Evolutionary conservation across 2,329 filamentous ascomycete species (phyloP), one percentile per base, ranked within the genome.

Genomic region (Colletotrichum scovillei): DNA sequence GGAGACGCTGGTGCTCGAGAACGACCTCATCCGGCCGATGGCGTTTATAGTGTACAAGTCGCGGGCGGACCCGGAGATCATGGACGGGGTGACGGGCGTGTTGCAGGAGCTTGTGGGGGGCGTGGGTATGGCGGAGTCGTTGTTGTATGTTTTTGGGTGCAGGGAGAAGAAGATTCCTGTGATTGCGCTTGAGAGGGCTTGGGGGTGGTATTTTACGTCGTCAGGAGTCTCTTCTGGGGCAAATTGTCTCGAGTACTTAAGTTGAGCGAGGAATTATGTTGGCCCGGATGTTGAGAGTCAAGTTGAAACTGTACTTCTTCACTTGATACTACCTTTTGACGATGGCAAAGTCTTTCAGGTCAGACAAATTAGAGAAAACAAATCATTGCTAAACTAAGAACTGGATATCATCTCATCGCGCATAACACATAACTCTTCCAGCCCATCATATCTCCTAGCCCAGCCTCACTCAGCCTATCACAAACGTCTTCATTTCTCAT

Each of bases 321-420:
- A 16, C 16, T 42, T 42, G 38, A 42, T 42, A 42, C 38, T 9
- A 42, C 38, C 32, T 42, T 19, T 42, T 14, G 38, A 42, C 12
- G 38, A 42, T 19, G 38, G 38, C 38, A 19, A 5, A 42, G 12
- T 1, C 38, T 8, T 32, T 32, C 32, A 32, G 9, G 32, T 12
- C 12, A 32, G 32, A 32, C 9, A 32, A 0, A 32, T 3, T 32
- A 32, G 32, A 32, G 1, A 3, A 32, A 32, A 32, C 32, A 58
- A 58, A 26, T 69, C 65, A 58, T 69, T 63, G 52, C 58, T 57
- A 63, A 26, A 28, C 64, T 63, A 46, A 38, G 19, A 63, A 59
- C 38, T 42, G 64, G 58, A 63, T 56, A 72, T 72, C 58, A 63
- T 72, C 58, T 68, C 69, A n/a, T 72, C 64, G 58, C 52, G 49